These are phyloP conservation scores for Pythium inflatum DNA, from an alignment of 352 stramenopile genomes.

Conservation along the genomic window DNA sequence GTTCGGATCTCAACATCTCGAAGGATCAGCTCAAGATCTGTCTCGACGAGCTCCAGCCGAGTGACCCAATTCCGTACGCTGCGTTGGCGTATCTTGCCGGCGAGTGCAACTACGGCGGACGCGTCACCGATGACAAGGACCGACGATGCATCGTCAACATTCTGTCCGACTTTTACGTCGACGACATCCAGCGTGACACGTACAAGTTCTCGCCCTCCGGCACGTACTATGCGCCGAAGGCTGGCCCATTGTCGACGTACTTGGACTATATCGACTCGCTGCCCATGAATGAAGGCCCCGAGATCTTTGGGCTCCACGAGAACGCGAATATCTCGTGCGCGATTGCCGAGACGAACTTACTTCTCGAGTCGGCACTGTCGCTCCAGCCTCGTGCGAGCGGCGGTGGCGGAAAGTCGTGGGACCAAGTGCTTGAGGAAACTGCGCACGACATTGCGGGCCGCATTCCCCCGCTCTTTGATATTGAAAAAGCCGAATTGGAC, in stretches of 20 bases:
- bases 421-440: constrained; percentile 85
- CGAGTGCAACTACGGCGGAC: constrained; percentile 95
- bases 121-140: constrained; percentile 96
- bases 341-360: constrained; percentile 82
- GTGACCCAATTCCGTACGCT: constrained; percentile 87
- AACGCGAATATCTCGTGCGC: constrained; percentile 91
- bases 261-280: constrained; percentile 84
- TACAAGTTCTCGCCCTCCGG: constrained; percentile 87
- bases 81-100: constrained; percentile 91
- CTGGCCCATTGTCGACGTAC: constrained; percentile 54
- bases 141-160: constrained; percentile 86
- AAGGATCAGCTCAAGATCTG: constrained; percentile 88
- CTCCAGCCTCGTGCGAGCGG: constrained; percentile 88
- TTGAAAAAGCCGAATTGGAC: constrained; percentile 88
- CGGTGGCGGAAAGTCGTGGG: constrained; percentile 88
- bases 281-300: constrained; percentile 83
- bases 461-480: constrained; percentile 84
- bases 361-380: constrained; percentile 89
- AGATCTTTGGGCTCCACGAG: constrained; percentile 87
- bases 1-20: constrained; percentile 82
- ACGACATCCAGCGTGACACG: constrained; percentile 69
- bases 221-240: constrained; percentile 74
- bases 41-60: constrained; percentile 64
- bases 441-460: constrained; percentile 85
- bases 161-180: constrained; percentile 84